Base-by-base conservation (phyloP, 768 basidiomycete species). In the Tylopilus subfusipes region DNA sequence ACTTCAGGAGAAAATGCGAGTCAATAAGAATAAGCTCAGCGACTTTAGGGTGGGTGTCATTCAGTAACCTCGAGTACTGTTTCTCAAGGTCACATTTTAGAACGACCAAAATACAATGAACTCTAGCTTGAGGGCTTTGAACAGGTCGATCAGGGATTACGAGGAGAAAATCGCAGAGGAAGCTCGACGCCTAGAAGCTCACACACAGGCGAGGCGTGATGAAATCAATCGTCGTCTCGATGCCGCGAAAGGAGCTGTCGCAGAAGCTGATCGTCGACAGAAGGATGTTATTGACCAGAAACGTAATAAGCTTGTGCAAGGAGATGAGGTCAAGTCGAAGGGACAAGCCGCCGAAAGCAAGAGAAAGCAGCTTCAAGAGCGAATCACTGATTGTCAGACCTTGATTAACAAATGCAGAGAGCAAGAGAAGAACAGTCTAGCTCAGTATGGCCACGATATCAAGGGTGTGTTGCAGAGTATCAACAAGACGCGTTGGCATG, bases 371-470 rank as follows among this genome's bases (percentile, higher is more conserved):
- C 61, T 78, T n/a, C 63, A 76, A 57, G 66, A 66, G 0, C 68
- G 75, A 27, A 79, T 90, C 50, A 58, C 63, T 14, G 72, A 78
- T 16, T 76, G 73, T 46, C 73, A 83, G 33, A 69, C 69, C 11
- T 79, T 82, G 73, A 82, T 88, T 49, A 62, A 63, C 40, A 72
- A 73, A 22, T 79, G 79, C 40, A 73, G 68, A 42, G 75, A 79
- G 44, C 74, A 78, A 36, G 81, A 83, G 61, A 76, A 78, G 56
- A 83, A 88, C 61, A 76, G 73, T 39, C 76, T 85, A 16, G 75
- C 81, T 11, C 77, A 83, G 2, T 91, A 83, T 58, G 90, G 90
- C 3, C 68, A 64, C 30, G 75, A 83, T 43, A 84, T 90, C 65
- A 80, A 82, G 55, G 61, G 61, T 0, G 77, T 92, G 9, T 62